Evolutionary conservation across 2,329 filamentous ascomycete genomes (phyloP).

Genomic region (Alternaria consortialis): DNA sequence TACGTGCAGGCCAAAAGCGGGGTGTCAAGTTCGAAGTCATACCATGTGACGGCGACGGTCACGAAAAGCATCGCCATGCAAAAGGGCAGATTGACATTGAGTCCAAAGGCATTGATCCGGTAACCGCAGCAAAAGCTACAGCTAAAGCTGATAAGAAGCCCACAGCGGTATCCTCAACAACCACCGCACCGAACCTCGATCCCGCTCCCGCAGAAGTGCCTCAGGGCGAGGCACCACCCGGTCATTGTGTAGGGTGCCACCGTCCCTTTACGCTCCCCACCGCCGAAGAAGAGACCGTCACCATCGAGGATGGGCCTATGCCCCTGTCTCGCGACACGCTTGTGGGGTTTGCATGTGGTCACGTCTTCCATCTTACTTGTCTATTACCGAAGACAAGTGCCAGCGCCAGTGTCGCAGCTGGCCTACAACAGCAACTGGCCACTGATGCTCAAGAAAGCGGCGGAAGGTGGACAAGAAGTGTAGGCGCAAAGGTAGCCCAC

Average conservation of each 20-base stretch:
- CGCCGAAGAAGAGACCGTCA: conserved; percentile 36
- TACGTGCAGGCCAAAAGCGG: conserved; percentile 80
- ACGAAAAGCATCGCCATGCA: conserved; percentile 21
- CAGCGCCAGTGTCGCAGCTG: conserved; percentile 53
- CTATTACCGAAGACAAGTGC: conserved; percentile 62
- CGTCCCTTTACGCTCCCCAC: conserved; percentile 44
- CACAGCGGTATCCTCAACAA: conserved; percentile 33
- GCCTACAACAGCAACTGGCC: conserved; percentile 55
- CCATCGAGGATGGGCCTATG: conserved; percentile 33
- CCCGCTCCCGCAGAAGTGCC: conserved; percentile 29
- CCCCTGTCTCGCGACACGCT: conserved; percentile 66
- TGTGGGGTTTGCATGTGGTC: conserved; percentile 82
- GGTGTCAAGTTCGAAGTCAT: conserved; percentile 89
- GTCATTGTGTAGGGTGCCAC: conserved; percentile 48
- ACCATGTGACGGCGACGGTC: conserved; percentile 49
- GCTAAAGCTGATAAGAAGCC: conserved; percentile 33
- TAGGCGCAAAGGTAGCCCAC: conserved; percentile 66
- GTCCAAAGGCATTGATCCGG: conserved; percentile 40
- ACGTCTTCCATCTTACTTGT: conserved; percentile 81
- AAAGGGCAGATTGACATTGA: conserved; percentile 39
- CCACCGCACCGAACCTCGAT: conserved; percentile 31
- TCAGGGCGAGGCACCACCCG: conserved; percentile 40
- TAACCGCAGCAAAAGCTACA: conserved; percentile 32
- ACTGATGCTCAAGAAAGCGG: conserved; percentile 55
- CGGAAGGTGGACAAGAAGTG: conserved; percentile 65